Conservation (phyloP, 495 filamentous ascomycete genomes). For the Penicillium diatomitis region DNA sequence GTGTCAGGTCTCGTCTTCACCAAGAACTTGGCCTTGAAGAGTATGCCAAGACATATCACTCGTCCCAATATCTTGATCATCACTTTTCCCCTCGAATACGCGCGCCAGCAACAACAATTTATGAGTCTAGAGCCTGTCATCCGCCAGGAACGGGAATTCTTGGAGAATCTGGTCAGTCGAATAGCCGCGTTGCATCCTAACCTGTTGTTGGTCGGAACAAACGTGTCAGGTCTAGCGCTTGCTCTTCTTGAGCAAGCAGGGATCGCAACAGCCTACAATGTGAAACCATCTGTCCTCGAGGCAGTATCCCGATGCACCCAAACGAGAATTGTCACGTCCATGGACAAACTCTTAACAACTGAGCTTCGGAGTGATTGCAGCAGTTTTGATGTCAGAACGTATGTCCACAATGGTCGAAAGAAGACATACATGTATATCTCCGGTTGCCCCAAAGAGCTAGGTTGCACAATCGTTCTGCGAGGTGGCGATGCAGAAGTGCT, state of each 20-base stretch:
- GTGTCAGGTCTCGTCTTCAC: constrained; percentile 94
- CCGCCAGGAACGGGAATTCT: constrained; percentile 90
- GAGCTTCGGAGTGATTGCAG: constrained; percentile 71
- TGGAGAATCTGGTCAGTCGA: constrained; percentile 86
- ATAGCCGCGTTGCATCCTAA: constrained; percentile 79
- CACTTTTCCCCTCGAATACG: constrained; percentile 93
- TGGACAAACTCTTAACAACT: constrained; percentile 83
- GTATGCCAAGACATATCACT: constrained; percentile 79
- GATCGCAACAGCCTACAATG: constrained; percentile 89
- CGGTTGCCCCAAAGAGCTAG: constrained; percentile 84
- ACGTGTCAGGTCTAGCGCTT: constrained; percentile 83
- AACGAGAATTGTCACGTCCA: constrained; percentile 85
- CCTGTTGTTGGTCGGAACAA: constrained; percentile 78
- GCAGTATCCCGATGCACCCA: constrained; percentile 87
- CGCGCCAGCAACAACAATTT: constrained; percentile 88
- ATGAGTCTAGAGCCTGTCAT: constrained; percentile 98
- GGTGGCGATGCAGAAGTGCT: constrained; percentile 65
- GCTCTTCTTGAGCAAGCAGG: constrained; percentile 78
- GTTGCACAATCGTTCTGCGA: constrained; percentile 91
- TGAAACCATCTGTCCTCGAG: constrained; percentile 90
- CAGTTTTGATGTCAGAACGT: constrained; percentile 92
- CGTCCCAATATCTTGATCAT: constrained; percentile 86
- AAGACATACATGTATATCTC: constrained; percentile 96
- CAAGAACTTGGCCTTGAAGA: constrained; percentile 92
- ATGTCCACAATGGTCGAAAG: constrained; percentile 68